Conservation (phyloP, 345 rosid species). For the Brassica carinata region DNA sequence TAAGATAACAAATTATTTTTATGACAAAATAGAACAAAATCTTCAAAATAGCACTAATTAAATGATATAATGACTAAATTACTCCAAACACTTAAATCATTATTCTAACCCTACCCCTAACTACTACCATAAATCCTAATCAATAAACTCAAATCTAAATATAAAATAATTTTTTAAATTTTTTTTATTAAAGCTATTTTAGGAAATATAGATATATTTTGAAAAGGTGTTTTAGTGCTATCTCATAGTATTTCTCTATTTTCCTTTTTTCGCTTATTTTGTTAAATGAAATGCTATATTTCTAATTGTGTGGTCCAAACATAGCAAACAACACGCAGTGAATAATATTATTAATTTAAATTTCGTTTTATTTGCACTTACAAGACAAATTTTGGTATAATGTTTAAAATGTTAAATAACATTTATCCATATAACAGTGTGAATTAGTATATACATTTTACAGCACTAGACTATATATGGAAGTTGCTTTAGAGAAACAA, state of each 20-base stretch:
- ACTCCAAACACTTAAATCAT: not conserved
- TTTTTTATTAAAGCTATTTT: no score
- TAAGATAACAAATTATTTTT: not conserved
- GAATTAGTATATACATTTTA: not conserved
- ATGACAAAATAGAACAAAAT: not conserved
- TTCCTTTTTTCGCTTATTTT: not conserved
- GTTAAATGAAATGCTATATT: not conserved
- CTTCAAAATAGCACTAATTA: not conserved
- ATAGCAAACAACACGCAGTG: not conserved
- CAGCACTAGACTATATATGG: not conserved
- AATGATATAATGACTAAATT: no score
- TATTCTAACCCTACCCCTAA: not conserved
- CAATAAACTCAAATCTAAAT: not conserved
- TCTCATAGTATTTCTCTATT: not conserved
- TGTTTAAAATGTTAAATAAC: not conserved
- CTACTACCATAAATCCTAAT: not conserved
- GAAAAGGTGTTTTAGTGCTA: not conserved
- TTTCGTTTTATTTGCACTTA: not conserved
- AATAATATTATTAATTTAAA: not conserved
- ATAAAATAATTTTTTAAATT: no score
- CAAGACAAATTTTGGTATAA: constrained; percentile 2
- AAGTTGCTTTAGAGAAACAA: constrained; percentile 35
- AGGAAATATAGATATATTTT: not conserved
- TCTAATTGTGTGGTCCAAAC: not conserved
- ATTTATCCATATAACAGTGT: not conserved